Base-by-base conservation (phyloP, 495 filamentous ascomycete genomes). In the Podospora appendiculata region DNA sequence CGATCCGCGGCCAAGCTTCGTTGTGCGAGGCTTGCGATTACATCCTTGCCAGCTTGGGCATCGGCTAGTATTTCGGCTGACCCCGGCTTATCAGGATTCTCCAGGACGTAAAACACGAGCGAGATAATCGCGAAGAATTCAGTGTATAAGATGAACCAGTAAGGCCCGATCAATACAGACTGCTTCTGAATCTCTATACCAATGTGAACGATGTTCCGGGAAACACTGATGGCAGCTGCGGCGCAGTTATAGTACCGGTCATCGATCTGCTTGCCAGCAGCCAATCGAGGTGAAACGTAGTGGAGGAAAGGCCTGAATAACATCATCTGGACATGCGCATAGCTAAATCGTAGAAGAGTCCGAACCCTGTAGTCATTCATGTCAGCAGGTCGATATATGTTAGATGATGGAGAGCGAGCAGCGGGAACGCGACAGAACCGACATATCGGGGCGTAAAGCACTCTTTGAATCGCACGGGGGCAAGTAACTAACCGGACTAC, bases 141-240 rank as follows among this genome's bases (percentile, higher is more conserved):
- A 3, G 93, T 95, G 58, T 96, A 97, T 71, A 96, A 89, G 45
- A 86, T 87, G 59, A 96, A 96, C 93, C 93, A 98, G 70, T 91
- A 95, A 0, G 90, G 88, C 0, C 93, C 93, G 58, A 88, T 87
- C 18, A 98, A 78, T 10, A 94, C 74, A 0, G 84, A 85, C 56
- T 83, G 78, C 60, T 84, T 86, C 54, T 91, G 89, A 82, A 97
- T 96, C 56, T 93, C 87, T 32, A 81, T 82, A 3, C 87, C 88
- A 52, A 95, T 93, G 65, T 95, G 92, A 35, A 97, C 82, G 51
- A 98, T 93, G 60, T 96, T 97, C 25, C 93, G 82, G 16, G 90
- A 90, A 2, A 96, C 89, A 58, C 84, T 88, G 48, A 98, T 86
- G 53, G 89, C 93, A 4, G 89, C 88, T n/a, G 90, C 87, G 7